Evolutionary conservation across 331 rosid genomes (phyloP), one percentile per base, ranked within the genome.

Genomic region (Cydonia oblonga): DNA sequence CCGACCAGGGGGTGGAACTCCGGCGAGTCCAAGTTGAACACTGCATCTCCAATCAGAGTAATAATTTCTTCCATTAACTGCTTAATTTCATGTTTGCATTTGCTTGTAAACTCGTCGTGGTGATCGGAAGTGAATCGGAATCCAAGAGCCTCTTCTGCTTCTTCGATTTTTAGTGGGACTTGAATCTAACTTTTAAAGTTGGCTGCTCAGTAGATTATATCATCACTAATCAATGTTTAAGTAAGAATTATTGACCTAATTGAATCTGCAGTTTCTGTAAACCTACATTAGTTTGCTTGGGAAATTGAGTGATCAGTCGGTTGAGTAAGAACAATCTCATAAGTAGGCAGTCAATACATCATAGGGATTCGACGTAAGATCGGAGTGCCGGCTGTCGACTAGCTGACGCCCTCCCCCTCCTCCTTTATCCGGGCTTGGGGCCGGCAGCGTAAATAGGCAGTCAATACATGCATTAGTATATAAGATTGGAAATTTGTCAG

Each of bases 1-100:
- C 62, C 80, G 9, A 63, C 84, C 13, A 78, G 79, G 74, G 68
- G 84, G 62, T 89, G 91, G 91, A 87, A 66, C 80, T 80, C 87
- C 16, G 54, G 82, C 28, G 91, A 91, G 59, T 78, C 87, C 56
- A 86, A 80, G 77, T 75, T 81, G 66, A 84, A 60, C 68, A 5
- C 90, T 68, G 44, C 80, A 66, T 15, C 88, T 28, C 72, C 81
- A 22, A 35, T 84, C 54, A 75, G 87, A 61, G 96, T 90, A 85
- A 22, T 38, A 26, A 23, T 46, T 56, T 38, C 26, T 33, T 13
- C 64, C 13, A 10, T 66, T 33, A 66, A 66, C 20, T 60, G 66
- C 11, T 25, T 11, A 71, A 22, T 35, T 32, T 63, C 63, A 13
- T 33, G n/a, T 58, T 24, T 61, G n/a, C 7, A 29, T 70, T 23